These are phyloP conservation scores for Pleurotus citrinopileatus DNA, from an alignment of 768 basidiomycete species.

Conservation along the genomic window DNA sequence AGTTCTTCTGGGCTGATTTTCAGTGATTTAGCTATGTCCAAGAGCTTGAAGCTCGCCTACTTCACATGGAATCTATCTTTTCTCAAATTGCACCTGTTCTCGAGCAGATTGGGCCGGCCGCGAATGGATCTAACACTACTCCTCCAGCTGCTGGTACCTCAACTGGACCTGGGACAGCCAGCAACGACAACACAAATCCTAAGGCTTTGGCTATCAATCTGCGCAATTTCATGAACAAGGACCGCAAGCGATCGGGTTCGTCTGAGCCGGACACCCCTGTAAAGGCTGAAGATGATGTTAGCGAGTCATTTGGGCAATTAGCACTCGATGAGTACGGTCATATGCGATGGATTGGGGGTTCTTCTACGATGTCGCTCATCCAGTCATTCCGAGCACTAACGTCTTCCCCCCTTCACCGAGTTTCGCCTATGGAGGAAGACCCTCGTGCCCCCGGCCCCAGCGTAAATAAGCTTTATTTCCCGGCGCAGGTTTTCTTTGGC, in stretches of 20 bases:
- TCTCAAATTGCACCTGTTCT: constrained; percentile 77
- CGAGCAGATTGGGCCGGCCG: constrained; percentile 63
- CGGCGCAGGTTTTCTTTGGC: constrained; percentile 83
- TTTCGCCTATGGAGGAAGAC: constrained; percentile 84
- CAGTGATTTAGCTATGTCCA: constrained; percentile 71
- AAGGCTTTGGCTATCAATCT: constrained; percentile 6
- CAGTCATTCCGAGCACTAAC: constrained; percentile 82
- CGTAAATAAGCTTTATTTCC: constrained; percentile 85
- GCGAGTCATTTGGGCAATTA: constrained; percentile 83
- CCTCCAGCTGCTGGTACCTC: constrained; percentile 33
- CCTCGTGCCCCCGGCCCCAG: constrained; percentile 75
- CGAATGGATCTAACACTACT: constrained; percentile 29
- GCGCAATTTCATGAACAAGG: constrained; percentile 7
- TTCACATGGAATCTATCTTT: constrained; percentile 89
- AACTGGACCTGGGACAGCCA: constrained; percentile 33
- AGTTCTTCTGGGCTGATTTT: constrained; percentile 17
- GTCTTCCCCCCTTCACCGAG: constrained; percentile 68
- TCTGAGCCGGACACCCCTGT: constrained; percentile 40
- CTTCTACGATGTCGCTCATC: constrained; percentile 89
- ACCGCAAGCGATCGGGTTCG: constrained; percentile 15
- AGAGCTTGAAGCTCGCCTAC: constrained; percentile 81
- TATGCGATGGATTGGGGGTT: constrained; percentile 90
- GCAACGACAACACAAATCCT: constrained; percentile 25
- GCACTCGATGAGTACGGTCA: constrained; percentile 89
- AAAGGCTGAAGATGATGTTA: constrained; percentile 72